Base-by-base conservation (phyloP, 2,329 filamentous ascomycete genomes). In the Aspergillus aculeatus region DNA sequence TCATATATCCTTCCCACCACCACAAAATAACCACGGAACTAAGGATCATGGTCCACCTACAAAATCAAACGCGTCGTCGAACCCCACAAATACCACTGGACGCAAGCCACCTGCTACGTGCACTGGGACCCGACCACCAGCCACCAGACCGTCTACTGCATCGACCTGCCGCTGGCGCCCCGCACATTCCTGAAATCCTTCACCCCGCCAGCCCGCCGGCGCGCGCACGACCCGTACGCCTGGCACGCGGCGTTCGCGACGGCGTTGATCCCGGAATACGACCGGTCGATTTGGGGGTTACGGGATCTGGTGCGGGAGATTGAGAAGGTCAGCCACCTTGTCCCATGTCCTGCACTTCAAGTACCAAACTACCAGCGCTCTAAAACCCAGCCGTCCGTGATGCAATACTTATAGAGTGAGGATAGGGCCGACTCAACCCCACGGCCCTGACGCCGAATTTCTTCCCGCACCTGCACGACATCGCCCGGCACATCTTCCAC, bases 401-500 rank as follows among this genome's bases (percentile, higher is more conserved):
- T 23, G 23, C 23, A 23, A 26, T 26, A 26, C 24, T 26, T 5
- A 26, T 7, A 26, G 24, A 5, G 9, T 4, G 9, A 35, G 9
- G 3, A 35, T 2, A 68, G 66, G 53, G 47, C 21, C 58, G 66
- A 48, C 57, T 60, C 24, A 16, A 57, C 7, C 16, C 31, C 5
- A 52, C 48, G 3, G 51, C 57, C 12, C 51, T 60, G 9, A 50
- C 58, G 19, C 61, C 57, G 5, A 54, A 70, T 24, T 71, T 71
- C 29, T 71, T 71, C 56, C 63, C 62, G 11, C 56, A 62, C 12
- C 67, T 74, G 2, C 72, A 76, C 58, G 69, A 76, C 26, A 68
- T 71, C 48, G 68, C 68, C 5, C 64, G 73, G 11, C 73, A 76
- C 57, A 66, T 68, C 23, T 69, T 73, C 24, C 72, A 75, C 53